Percentiles rank a stretch among this genome's conserved stretches.
Conservation (phyloP, 768 basidiomycete genomes). For the Austroboletus eburneus region DNA sequence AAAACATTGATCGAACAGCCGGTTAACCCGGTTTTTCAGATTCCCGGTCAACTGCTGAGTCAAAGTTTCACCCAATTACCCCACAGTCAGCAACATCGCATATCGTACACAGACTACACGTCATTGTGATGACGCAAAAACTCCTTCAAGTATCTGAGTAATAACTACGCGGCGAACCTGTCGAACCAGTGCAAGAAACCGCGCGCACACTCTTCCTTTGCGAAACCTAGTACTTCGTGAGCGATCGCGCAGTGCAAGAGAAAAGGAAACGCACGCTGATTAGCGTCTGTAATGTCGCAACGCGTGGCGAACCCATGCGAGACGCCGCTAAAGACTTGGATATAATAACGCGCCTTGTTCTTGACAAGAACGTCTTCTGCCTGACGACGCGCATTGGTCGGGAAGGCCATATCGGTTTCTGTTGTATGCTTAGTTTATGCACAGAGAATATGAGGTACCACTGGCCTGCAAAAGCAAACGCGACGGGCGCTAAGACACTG, state of each 20-base stretch:
- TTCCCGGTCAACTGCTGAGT: neutral
- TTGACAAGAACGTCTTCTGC: conserved; percentile 55
- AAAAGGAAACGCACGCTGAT: conserved; percentile 15
- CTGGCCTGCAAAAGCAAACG: conserved; percentile 53
- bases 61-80: neutral
- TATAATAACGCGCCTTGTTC: conserved; percentile 48
- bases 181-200: conserved; percentile 50
- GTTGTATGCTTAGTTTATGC: neutral
- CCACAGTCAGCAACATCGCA: neutral
- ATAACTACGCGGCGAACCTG: conserved; percentile 33
- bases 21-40: no score
- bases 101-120: conserved; percentile 19
- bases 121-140: no score
- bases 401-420: conserved; percentile 58
- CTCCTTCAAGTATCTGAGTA: neutral
- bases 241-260: neutral
- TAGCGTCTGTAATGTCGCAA: conserved; percentile 25
- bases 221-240: conserved; percentile 54
- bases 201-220: conserved; percentile 55
- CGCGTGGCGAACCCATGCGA: conserved; percentile 36
- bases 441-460: neutral
- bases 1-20: no score
- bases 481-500: conserved; percentile 42
- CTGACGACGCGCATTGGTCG: conserved; percentile 45
- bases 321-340: conserved; percentile 52